These are phyloP conservation scores for Eucalyptus marginata DNA, from an alignment of 345 rosid genomes.

Conservation along the genomic window DNA sequence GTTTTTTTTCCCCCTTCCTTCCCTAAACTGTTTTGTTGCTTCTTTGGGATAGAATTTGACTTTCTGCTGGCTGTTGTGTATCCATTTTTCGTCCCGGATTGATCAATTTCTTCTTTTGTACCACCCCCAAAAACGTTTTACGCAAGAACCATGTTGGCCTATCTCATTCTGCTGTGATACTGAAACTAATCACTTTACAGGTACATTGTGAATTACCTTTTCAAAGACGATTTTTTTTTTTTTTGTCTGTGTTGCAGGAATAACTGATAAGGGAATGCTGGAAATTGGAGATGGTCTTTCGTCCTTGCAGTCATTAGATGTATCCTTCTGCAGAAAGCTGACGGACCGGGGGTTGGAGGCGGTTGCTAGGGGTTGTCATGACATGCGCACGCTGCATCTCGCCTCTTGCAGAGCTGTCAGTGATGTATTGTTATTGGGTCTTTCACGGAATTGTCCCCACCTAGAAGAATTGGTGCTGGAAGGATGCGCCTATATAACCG, in stretches of 20 bases:
- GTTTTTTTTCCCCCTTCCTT: not conserved
- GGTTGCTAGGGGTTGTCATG: conserved; percentile 69
- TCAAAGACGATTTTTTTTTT: not conserved
- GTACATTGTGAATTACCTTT: not conserved
- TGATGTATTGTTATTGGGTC: conserved; percentile 30
- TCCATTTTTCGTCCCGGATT: not conserved
- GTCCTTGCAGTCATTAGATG: conserved; percentile 70
- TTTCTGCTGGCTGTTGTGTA: not conserved
- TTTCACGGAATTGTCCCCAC: conserved; percentile 46
- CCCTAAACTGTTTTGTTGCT: not conserved
- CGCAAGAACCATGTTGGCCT: not conserved
- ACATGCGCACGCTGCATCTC: conserved; percentile 50
- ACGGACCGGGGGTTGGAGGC: conserved; percentile 72
- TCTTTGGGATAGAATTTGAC: not conserved
- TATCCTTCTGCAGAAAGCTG: conserved; percentile 79
- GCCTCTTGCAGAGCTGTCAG: conserved; percentile 65
- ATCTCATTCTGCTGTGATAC: not conserved
- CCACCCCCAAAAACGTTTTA: not conserved
- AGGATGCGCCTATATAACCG: conserved; percentile 68
- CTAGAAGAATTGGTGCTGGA: conserved; percentile 58
- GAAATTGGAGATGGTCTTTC: conserved; percentile 58
- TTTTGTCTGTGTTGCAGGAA: conserved; percentile 27
- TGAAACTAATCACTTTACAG: not conserved
- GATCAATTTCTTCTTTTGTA: not conserved
- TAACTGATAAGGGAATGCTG: conserved; percentile 66